These are phyloP conservation scores for Pilaira anomala DNA, from an alignment of 192 early-diverging fungal genomes.

Conservation along the genomic window DNA sequence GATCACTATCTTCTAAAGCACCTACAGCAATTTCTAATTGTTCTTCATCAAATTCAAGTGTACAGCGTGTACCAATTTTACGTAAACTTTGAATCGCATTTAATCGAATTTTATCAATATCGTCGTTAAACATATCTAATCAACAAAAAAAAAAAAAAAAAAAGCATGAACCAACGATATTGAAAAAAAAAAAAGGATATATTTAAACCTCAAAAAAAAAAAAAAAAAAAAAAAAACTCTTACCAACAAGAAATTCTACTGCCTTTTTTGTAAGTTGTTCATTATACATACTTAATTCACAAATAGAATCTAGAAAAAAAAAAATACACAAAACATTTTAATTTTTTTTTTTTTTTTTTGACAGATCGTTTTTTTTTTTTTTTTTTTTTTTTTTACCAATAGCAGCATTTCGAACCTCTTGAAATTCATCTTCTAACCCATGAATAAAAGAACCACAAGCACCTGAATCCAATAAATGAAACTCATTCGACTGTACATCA, in stretches of 20 bases:
- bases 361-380: neutral
- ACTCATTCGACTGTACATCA: conserved; percentile 65
- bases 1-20: conserved; percentile 76
- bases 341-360: too few species aligned
- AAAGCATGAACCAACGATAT: conserved; percentile 55
- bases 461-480: conserved; percentile 71
- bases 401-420: conserved; percentile 79
- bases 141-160: neutral
- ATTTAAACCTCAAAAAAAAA: neutral
- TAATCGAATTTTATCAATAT: conserved; percentile 80
- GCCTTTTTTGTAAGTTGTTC: conserved; percentile 69
- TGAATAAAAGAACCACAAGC: conserved; percentile 94
- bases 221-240: neutral
- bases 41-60: conserved; percentile 63
- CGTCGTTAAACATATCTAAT: conserved; percentile 96
- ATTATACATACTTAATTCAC: conserved; percentile 70
- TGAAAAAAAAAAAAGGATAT: neutral
- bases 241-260: conserved; percentile 77
- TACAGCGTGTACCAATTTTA: conserved; percentile 58
- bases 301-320: conserved; percentile 73
- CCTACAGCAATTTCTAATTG: conserved; percentile 71
- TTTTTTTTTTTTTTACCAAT: conserved; percentile 62
- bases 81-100: conserved; percentile 75
- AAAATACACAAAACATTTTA: too few species aligned
- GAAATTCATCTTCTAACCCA: conserved; percentile 93